Base-by-base conservation (phyloP, 116 monocot genomes). In the Phalaenopsis hybrid region DNA sequence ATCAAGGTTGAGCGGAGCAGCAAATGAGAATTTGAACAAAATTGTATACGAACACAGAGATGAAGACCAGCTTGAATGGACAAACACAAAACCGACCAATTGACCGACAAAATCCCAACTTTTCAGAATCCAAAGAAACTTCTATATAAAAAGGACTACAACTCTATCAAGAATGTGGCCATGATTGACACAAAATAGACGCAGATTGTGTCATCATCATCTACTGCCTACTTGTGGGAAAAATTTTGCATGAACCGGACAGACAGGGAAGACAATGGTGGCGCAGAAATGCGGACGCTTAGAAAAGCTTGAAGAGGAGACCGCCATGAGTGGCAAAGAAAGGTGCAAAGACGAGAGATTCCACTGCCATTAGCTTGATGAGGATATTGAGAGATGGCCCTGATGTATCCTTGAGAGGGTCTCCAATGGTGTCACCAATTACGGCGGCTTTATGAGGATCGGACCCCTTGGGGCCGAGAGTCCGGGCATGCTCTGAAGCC, bases 341-440 rank as follows among this genome's bases (percentile, higher is more conserved):
- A 0, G 94, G 94, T 0, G 96, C 94, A 23, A 96, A 94, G 73
- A 96, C 96, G 1, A 96, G 94, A 8, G 96, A 96, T 58, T 96
- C 96, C 2, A 96, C 94, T 0, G 96, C 96, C 96, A 96, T 96
- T 52, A 96, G 96, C 94, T 96, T 96, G 86, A 96, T 96, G 72
- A 96, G 91, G 82, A 96, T 96, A 86, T 96, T 96, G 82, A 96
- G 92, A 0, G 96, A 96, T 15, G 94, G 96, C 0, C 96, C 96
- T 16, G 96, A 96, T 37, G 94, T 96, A 88, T 96, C 96, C 91
- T 96, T 96, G 45, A 96, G 91, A 25, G 96, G 96, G 81, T 96
- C 96, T 15, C 96, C 94, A 41, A 96, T 94, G 75, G 96, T 94
- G 90, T 96, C 96, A 4, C 96, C 94, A 11, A 96, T 96, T 33